Evolutionary conservation across 441 rosid species (phyloP).

Genomic region (Populus hybrid): DNA sequence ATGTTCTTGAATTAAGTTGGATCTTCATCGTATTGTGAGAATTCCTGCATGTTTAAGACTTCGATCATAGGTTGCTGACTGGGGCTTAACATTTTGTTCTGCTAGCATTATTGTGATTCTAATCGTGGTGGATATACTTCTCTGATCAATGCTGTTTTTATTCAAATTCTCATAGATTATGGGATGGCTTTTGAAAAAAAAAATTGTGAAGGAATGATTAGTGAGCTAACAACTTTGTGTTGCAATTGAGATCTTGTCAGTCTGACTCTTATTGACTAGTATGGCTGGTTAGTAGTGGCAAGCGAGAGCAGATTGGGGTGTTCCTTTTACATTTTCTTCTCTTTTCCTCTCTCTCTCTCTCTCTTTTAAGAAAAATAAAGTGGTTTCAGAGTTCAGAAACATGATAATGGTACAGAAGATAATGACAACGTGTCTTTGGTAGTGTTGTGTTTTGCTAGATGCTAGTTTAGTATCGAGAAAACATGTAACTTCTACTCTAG

Average conservation of each 20-base stretch:
- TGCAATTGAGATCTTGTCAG: background rate
- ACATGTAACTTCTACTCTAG: background rate
- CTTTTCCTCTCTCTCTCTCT: background rate
- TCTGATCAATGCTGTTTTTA: background rate
- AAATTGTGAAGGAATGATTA: background rate
- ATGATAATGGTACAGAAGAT: background rate
- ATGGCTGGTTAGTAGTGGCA: background rate
- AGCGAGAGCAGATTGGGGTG: no score
- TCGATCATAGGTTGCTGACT: background rate
- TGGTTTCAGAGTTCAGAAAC: background rate
- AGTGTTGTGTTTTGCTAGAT: background rate
- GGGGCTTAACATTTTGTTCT: background rate
- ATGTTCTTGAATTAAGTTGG: background rate
- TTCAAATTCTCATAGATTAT: background rate
- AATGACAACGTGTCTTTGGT: background rate
- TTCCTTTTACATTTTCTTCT: no score
- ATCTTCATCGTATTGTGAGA: background rate
- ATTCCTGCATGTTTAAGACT: background rate
- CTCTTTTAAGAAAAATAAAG: background rate
- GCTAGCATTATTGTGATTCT: background rate
- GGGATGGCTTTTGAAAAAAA: background rate
- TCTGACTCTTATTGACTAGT: background rate
- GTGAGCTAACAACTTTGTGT: background rate
- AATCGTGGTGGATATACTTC: background rate
- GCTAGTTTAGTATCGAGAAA: background rate